These are phyloP conservation scores for Microstegium vimineum DNA, from an alignment of 176 grass and related monocot species.

Conservation along the genomic window DNA sequence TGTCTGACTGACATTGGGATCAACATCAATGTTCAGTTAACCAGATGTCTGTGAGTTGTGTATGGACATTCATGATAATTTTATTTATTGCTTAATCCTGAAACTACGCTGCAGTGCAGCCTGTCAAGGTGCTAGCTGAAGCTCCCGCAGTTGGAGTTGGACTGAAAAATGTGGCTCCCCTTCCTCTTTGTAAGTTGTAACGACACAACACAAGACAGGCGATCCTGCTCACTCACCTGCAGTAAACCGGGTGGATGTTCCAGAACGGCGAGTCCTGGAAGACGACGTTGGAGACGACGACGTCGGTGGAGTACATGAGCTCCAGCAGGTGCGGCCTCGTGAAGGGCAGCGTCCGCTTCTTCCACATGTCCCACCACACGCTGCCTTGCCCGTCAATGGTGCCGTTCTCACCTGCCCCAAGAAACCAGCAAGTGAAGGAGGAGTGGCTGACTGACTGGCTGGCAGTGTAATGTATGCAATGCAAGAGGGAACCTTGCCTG, in stretches of 20 bases:
- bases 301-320: constrained; percentile 68
- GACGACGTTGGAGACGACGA: constrained; percentile 60
- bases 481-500: no score
- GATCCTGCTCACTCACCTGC: constrained; percentile 41
- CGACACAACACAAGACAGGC: no score
- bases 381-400: constrained; percentile 81
- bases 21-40: neutral
- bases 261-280: constrained; percentile 78
- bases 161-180: neutral
- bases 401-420: constrained; percentile 66
- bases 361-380: constrained; percentile 91
- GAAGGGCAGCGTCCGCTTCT: constrained; percentile 52
- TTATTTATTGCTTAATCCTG: neutral
- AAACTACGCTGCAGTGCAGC: neutral
- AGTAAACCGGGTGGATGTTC: constrained; percentile 89
- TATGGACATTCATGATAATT: neutral
- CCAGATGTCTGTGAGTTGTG: neutral
- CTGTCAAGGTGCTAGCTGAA: neutral
- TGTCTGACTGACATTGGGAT: neutral
- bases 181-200: no score
- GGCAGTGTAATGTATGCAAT: no score
- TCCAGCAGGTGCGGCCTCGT: constrained; percentile 70
- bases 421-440: no score
- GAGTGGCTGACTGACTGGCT: no score
- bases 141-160: neutral